Evolutionary conservation across 192 early-diverging fungal genomes (phyloP).

Genomic region (Entomortierella chlamydospora): DNA sequence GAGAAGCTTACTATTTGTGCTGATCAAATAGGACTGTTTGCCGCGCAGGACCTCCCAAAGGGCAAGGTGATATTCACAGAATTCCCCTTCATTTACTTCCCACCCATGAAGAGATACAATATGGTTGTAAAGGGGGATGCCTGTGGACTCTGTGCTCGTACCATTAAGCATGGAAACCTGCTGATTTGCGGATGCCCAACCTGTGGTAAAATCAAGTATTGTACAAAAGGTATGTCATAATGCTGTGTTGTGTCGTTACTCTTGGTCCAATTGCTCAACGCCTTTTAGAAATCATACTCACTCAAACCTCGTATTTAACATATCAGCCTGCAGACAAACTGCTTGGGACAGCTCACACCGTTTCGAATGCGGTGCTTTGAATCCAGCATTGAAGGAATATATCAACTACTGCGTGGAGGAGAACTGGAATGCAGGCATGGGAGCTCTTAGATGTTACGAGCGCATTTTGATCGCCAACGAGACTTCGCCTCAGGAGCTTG

Average conservation of each 20-base stretch:
- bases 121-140: conserved; percentile 56
- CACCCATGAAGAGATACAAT: conserved; percentile 66
- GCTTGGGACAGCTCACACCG: conserved; percentile 63
- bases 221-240: conserved; percentile 49
- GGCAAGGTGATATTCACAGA: conserved; percentile 65
- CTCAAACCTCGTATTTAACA: neutral
- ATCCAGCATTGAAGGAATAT: conserved; percentile 55
- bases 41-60: conserved; percentile 61
- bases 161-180: conserved; percentile 49
- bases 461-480: conserved; percentile 62
- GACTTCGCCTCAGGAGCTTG: conserved; percentile 53
- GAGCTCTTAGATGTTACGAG: conserved; percentile 58
- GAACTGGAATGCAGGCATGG: conserved; percentile 62
- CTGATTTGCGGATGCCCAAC: conserved; percentile 46
- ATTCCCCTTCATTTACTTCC: conserved; percentile 68
- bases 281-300: too few relatives aligned
- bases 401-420: conserved; percentile 58
- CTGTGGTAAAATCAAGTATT: conserved; percentile 59
- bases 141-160: conserved; percentile 67
- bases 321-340: conserved; percentile 49
- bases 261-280: neutral
- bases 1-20: neutral
- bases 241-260: neutral
- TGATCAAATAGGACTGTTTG: conserved; percentile 62
- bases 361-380: conserved; percentile 58